These are phyloP conservation scores for Penicillium silybi DNA, from an alignment of 495 filamentous ascomycete genomes.

Conservation along the genomic window DNA sequence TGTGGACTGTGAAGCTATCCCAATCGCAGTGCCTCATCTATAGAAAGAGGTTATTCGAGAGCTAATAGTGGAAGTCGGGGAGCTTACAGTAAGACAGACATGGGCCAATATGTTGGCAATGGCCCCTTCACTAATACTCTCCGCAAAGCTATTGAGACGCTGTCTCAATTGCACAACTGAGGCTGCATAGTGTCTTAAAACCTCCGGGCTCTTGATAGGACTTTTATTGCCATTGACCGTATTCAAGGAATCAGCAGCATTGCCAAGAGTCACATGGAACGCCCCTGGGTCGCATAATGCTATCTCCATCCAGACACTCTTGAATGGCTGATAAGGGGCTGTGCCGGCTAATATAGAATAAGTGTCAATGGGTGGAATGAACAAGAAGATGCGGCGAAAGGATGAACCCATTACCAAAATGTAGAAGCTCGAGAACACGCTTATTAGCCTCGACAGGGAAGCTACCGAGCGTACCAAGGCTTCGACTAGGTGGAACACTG, in stretches of 20 bases:
- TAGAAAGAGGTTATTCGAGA: too few species aligned
- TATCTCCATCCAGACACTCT: not conserved
- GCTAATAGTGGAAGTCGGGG: not conserved
- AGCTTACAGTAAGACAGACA: conserved; percentile 1
- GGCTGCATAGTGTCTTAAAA: conserved; percentile 1
- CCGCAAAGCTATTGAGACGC: not conserved
- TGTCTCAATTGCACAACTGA: conserved; percentile 1
- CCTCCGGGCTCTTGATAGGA: conserved; percentile 1
- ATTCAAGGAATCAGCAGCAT: conserved; percentile 1
- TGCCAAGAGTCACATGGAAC: conserved; percentile 5
- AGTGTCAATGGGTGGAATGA: not conserved
- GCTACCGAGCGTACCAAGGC: not conserved
- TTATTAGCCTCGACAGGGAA: not conserved
- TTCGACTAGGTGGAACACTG: not conserved
- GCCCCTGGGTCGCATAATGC: conserved; percentile 2
- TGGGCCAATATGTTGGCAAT: conserved; percentile 4
- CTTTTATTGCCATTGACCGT: not conserved
- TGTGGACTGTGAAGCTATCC: conserved; percentile 1
- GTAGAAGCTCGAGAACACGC: not conserved
- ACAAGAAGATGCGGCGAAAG: not conserved
- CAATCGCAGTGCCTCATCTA: not conserved
- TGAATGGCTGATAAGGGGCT: conserved; percentile 1
- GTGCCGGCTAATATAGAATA: not conserved
- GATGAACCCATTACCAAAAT: not conserved
- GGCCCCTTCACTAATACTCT: conserved; percentile 3